Evolutionary conservation across 2,329 filamentous ascomycete species (phyloP).

Genomic region (Clonostachys rosea): DNA sequence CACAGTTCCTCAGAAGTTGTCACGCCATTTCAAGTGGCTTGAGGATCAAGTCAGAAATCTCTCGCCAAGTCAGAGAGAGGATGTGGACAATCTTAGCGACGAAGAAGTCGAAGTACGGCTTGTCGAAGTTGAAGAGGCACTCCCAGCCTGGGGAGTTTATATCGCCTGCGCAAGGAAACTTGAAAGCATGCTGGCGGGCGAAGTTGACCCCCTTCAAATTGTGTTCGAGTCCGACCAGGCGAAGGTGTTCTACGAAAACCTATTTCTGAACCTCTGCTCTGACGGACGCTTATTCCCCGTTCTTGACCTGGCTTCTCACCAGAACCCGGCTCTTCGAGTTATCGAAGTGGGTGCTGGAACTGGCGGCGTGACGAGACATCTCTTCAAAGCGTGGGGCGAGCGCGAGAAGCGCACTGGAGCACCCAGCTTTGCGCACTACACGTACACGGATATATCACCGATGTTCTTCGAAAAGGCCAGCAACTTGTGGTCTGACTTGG

Average conservation of each 20-base stretch:
- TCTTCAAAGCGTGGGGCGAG: constrained; percentile 17
- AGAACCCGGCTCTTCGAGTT: constrained; percentile 2
- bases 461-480: constrained; percentile 11
- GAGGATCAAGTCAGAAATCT: no score
- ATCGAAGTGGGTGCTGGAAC: constrained; percentile 3
- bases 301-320: constrained; percentile 1
- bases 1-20: no score
- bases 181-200: neutral
- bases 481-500: constrained; percentile 10
- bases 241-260: neutral
- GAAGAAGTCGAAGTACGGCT: neutral
- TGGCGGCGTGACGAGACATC: neutral
- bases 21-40: no score
- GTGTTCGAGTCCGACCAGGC: neutral
- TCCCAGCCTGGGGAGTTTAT: neutral
- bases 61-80: no score
- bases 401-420: constrained; percentile 35
- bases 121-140: neutral
- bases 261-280: neutral
- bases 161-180: neutral
- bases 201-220: neutral
- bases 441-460: constrained; percentile 14
- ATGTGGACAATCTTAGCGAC: neutral
- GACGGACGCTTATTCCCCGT: neutral
- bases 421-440: constrained; percentile 5